A percentile compares a stretch with the other conserved stretches of the same genome.
phyloP scores from a whole-genome alignment of 2,329 filamentous ascomycete species.

The Helminthosporium solani region DNA sequence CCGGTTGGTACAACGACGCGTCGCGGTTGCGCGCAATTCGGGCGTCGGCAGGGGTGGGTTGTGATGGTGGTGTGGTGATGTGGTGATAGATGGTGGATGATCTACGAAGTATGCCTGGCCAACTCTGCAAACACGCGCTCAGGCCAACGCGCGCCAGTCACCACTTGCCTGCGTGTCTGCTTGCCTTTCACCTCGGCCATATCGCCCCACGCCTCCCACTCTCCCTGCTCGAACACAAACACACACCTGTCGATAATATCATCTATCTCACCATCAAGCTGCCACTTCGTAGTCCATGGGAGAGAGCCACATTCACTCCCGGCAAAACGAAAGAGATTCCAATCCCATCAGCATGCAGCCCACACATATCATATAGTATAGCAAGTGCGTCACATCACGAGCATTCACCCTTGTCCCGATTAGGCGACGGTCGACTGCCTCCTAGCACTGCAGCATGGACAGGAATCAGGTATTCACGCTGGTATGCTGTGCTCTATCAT shows the following conservation, averaged over 20 bases:
- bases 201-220: neutral
- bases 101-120: no score
- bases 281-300: no score
- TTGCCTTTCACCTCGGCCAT: neutral
- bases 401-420: no score
- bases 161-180: no score
- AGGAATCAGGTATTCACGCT: slow-evolving; percentile 44
- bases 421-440: neutral
- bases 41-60: slow-evolving; percentile 1
- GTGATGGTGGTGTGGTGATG: slow-evolving; percentile 6
- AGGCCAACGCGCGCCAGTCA: slow-evolving; percentile 5
- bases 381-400: no score
- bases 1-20: neutral
- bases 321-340: no score
- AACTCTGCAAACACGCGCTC: slow-evolving; percentile 14
- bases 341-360: no score
- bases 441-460: slow-evolving; percentile 25
- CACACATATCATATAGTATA: no score
- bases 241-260: neutral
- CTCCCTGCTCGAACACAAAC: neutral
- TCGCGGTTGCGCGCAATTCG: slow-evolving; percentile 1
- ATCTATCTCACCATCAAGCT: no score
- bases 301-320: no score
- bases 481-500: slow-evolving; percentile 22
- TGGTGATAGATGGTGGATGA: slow-evolving; percentile 8